phyloP scores from a whole-genome alignment of 2,329 filamentous ascomycete genomes.

The Hypocreales sp. region DNA sequence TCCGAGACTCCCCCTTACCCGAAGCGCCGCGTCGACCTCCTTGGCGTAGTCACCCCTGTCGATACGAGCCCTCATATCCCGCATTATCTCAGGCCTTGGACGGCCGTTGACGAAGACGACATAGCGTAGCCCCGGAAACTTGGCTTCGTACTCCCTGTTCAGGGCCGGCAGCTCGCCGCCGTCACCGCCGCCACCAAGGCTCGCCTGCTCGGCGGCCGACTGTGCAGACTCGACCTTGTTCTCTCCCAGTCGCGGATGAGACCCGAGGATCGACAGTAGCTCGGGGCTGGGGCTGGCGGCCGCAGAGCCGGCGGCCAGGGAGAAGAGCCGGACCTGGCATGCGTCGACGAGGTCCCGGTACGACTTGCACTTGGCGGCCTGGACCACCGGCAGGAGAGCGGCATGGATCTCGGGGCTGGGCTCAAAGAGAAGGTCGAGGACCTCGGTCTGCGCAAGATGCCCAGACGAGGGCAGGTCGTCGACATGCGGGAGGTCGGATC shows the following conservation, averaged over 20 bases:
- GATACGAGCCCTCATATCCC: conserved; percentile 66
- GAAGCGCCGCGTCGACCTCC: conserved; percentile 60
- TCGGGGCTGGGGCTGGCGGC: conserved; percentile 28
- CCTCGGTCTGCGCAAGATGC: conserved; percentile 33
- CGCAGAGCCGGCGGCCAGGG: conserved; percentile 36
- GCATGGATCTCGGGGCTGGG: conserved; percentile 60
- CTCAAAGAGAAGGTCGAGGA: conserved; percentile 74
- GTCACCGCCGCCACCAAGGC: conserved; percentile 46
- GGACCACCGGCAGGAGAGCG: conserved; percentile 54
- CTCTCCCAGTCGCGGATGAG: conserved; percentile 72
- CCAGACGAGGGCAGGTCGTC: conserved; percentile 38
- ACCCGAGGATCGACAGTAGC: conserved; percentile 59
- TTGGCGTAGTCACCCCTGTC: conserved; percentile 44
- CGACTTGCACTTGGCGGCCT: conserved; percentile 36
- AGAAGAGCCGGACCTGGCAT: conserved; percentile 46
- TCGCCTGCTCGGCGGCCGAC: conserved; percentile 69
- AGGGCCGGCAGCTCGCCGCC: conserved; percentile 46
- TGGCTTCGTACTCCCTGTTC: conserved; percentile 67
- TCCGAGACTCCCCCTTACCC: no score
- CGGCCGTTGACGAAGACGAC: conserved; percentile 87
- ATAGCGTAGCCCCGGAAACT: conserved; percentile 71
- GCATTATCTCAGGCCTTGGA: conserved; percentile 57
- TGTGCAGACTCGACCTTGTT: conserved; percentile 70
- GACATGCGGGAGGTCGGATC: conserved; percentile 48
- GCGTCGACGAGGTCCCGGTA: conserved; percentile 57